phyloP scores from a whole-genome alignment of 2,329 filamentous ascomycete species.

The Hyphodiscus sp. region DNA sequence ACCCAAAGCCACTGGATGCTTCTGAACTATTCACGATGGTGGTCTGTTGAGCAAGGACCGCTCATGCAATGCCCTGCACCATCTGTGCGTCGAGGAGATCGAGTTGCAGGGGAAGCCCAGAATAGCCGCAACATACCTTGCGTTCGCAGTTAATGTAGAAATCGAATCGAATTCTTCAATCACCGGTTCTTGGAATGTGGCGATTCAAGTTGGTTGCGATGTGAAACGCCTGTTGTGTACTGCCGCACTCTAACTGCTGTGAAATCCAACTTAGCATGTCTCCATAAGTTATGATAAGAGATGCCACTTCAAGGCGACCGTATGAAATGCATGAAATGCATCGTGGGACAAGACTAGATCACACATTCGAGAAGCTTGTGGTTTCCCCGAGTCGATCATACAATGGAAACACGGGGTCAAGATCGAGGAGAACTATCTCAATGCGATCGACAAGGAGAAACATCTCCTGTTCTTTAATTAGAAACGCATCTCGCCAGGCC shows the following conservation, averaged over 20 bases:
- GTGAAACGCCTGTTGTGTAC: constrained; percentile 21
- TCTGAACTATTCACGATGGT: constrained; percentile 1
- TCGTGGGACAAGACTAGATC: constrained; percentile 20
- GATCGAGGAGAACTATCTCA: constrained; percentile 11
- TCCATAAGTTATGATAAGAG: constrained; percentile 8
- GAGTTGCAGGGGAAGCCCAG: constrained; percentile 12
- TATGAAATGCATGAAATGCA: constrained; percentile 20
- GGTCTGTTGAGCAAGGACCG: constrained; percentile 15
- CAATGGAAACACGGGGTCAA: constrained; percentile 12
- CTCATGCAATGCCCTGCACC: constrained; percentile 22
- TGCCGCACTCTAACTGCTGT: constrained; percentile 14
- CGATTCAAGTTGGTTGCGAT: background rate
- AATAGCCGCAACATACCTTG: constrained; percentile 21
- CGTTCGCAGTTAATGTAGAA: constrained; percentile 5
- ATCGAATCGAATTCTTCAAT: background rate
- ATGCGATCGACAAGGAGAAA: constrained; percentile 18
- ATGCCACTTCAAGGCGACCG: constrained; percentile 16
- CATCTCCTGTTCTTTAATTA: constrained; percentile 1
- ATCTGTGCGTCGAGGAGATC: constrained; percentile 20
- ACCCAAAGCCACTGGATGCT: constrained; percentile 14
- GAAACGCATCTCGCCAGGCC: background rate
- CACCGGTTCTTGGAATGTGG: constrained; percentile 2
- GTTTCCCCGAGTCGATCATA: constrained; percentile 17
- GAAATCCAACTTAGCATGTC: constrained; percentile 14
- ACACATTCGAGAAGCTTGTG: constrained; percentile 9